Percentiles rank a stretch among this genome's conserved stretches.
Conservation (phyloP, 202 grass and related monocot genomes). For the Hordeum pubiflorum region DNA sequence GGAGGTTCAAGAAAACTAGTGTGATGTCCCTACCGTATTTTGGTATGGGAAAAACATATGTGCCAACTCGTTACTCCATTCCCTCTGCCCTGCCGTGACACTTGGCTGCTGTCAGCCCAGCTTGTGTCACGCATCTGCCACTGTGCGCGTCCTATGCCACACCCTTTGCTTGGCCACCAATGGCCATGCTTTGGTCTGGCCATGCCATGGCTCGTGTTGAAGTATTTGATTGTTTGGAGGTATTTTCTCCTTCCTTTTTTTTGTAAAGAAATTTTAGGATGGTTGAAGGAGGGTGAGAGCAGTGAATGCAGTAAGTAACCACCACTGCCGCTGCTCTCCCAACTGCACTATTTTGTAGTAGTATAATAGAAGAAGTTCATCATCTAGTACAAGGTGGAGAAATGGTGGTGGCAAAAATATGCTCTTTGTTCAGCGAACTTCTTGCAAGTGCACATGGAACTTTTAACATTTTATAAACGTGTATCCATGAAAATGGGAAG, state of each 20-base stretch:
- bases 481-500: not conserved
- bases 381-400: not conserved
- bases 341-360: not conserved
- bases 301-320: not conserved
- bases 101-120: not conserved
- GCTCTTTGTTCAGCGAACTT: slow-evolving; percentile 14
- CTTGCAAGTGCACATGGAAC: not conserved
- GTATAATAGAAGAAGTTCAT: not conserved
- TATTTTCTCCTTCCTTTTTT: not conserved
- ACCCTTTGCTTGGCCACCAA: not conserved
- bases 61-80: not conserved
- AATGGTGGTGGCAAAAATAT: slow-evolving; percentile 14
- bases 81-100: not conserved
- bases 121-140: not conserved
- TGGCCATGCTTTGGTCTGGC: not conserved
- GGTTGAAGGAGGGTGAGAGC: not conserved
- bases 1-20: not conserved
- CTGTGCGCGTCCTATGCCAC: not conserved
- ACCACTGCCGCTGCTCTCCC: not conserved
- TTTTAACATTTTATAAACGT: not conserved
- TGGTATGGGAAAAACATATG: not conserved
- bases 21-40: not conserved
- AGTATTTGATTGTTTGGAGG: not conserved
- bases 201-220: not conserved
- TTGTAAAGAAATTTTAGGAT: not conserved